Evolutionary conservation across 768 basidiomycete species (phyloP), one percentile per base, ranked within the genome.

Genomic region (Crassisporium funariophilum): DNA sequence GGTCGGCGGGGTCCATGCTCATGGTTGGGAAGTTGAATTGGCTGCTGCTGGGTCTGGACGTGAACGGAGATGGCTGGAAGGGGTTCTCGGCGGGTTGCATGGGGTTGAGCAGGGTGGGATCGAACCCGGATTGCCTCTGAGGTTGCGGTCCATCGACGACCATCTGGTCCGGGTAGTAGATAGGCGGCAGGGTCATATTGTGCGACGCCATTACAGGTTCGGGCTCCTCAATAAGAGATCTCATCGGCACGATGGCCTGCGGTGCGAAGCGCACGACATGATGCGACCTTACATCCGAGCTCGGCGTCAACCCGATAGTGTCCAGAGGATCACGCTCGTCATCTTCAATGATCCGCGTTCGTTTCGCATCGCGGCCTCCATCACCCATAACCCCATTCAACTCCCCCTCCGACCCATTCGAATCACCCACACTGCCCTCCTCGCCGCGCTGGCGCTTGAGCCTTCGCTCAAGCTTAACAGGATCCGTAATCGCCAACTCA

Each of bases 401-500:
- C 50, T 83, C 86, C 27, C 72, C 78, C 46, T 83, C 83, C 4
- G 82, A 81, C 48, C 61, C 63, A 61, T 76, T 65, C 49, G 76
- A 69, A 38, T 78, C 80, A 11, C 74, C 74, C 13, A 68, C 72
- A 23, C 73, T 76, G 17, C 69, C 74, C 21, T 75, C 75, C 20
- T 78, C 76, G 2, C 81, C 75, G 5, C 89, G 77, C 55, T 83
- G 80, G 50, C 89, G 67, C 73, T 91, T 91, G 58, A 90, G 68
- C 48, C 78, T 71, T 21, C 91, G 77, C 65, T 92, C 91, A 5
- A 93, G 72, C 56, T 81, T 76, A 20, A 82, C 76, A 12, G 86
- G 85, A 58, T 91, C 91, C 2, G 86, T 88, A 46, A 90, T 86
- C 5, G 74, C 55, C 25, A 87, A 67, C 58, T 93, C 90, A 3